Conservation (phyloP, 768 basidiomycete genomes). For the Mycena epipterygia region DNA sequence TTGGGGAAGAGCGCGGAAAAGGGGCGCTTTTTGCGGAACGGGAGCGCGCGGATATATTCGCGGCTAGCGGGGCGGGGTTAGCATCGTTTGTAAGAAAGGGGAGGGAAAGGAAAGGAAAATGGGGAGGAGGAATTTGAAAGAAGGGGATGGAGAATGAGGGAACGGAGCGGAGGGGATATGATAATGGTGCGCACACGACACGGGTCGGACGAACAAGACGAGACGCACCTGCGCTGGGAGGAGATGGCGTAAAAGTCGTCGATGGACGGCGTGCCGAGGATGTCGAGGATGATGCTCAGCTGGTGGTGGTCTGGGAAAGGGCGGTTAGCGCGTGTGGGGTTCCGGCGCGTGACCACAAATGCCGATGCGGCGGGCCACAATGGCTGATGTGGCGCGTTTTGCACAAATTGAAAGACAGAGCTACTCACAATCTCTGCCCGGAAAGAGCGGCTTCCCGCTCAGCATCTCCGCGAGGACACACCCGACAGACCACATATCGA, state of each 20-base stretch:
- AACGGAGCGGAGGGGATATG: neutral
- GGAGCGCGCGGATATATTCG: slow-evolving; percentile 91
- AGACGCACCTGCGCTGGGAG: slow-evolving; percentile 40
- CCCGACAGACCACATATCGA: slow-evolving; percentile 91
- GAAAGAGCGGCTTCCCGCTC: slow-evolving; percentile 92
- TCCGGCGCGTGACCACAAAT: too few relatives aligned
- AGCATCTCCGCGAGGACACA: slow-evolving; percentile 94
- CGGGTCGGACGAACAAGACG: neutral
- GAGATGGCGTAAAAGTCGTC: slow-evolving; percentile 97
- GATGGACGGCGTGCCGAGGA: slow-evolving; percentile 91
- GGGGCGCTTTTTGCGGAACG: slow-evolving; percentile 85
- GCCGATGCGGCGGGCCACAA: too few relatives aligned
- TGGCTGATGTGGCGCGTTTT: too few relatives aligned
- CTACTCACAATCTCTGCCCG: slow-evolving; percentile 89
- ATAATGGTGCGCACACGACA: neutral
- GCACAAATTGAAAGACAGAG: neutral
- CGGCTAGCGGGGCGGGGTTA: slow-evolving; percentile 56
- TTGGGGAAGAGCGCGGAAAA: slow-evolving; percentile 80
- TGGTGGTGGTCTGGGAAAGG: slow-evolving; percentile 89
- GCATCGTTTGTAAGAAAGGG: neutral
- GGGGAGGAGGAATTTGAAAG: neutral
- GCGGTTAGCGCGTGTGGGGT: slow-evolving; percentile 19
- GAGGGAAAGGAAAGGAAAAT: neutral
- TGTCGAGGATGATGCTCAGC: slow-evolving; percentile 91
- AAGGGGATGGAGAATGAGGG: neutral